Percentiles rank a stretch among this genome's conserved stretches.
These are phyloP conservation scores for Misopates orontium DNA, from an alignment of 257 asterid species.

Conservation along the genomic window DNA sequence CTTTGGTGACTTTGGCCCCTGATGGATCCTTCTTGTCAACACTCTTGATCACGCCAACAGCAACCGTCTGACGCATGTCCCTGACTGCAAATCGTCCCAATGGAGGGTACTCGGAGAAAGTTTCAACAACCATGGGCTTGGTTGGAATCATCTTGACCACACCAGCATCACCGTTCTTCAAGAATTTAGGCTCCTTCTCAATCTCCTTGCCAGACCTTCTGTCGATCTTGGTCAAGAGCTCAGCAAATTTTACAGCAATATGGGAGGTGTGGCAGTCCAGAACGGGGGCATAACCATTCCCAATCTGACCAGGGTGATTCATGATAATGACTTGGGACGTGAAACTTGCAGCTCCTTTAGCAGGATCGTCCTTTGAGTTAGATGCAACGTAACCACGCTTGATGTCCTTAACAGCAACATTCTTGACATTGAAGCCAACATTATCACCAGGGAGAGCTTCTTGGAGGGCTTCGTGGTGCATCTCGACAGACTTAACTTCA, in stretches of 20 bases:
- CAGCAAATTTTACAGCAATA: constrained; percentile 42
- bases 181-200: constrained; percentile 41
- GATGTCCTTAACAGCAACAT: constrained; percentile 45
- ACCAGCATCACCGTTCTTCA: constrained; percentile 46
- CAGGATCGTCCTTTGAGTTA: constrained; percentile 46
- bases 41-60: constrained; percentile 45
- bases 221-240: constrained; percentile 44
- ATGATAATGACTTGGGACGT: constrained; percentile 45
- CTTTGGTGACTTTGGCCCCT: constrained; percentile 50
- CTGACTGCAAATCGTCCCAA: constrained; percentile 45
- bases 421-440: constrained; percentile 45
- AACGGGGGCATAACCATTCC: constrained; percentile 43
- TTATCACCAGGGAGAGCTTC: constrained; percentile 45
- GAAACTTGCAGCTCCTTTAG: constrained; percentile 38
- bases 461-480: constrained; percentile 42
- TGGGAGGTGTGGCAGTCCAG: constrained; percentile 48
- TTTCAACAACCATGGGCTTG: constrained; percentile 47
- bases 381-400: constrained; percentile 48
- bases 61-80: constrained; percentile 53
- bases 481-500: constrained; percentile 43
- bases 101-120: constrained; percentile 42
- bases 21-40: constrained; percentile 49
- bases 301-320: constrained; percentile 50
- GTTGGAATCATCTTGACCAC: constrained; percentile 43
- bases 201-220: constrained; percentile 44